Conservation (phyloP, 306 rosid genomes). For the Trifolium dubium region DNA sequence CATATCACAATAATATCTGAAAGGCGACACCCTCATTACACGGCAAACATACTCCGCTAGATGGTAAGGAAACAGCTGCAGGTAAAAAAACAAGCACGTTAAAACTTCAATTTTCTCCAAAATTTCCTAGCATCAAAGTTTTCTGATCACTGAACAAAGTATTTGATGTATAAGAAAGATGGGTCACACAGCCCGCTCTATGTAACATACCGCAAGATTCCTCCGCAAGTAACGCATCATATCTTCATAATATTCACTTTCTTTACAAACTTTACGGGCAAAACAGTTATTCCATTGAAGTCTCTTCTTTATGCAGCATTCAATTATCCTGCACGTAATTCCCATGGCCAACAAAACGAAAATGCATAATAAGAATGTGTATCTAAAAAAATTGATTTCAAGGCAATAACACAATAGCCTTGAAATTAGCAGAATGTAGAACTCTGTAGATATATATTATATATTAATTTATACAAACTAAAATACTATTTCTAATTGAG, state of each 20-base stretch:
- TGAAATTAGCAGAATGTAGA: slow-evolving; percentile 5
- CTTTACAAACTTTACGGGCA: slow-evolving; percentile 87
- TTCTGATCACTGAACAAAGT: slow-evolving; percentile 32
- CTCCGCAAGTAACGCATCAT: slow-evolving; percentile 92
- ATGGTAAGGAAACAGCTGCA: slow-evolving; percentile 99
- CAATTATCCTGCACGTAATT: slow-evolving; percentile 70
- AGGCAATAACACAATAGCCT: slow-evolving; percentile 24
- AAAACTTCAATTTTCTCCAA: slow-evolving; percentile 34
- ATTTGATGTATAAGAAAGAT: slow-evolving; percentile 34
- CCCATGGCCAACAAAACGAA: slow-evolving; percentile 25
- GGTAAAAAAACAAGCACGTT: slow-evolving; percentile 46
- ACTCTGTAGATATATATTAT: slow-evolving; percentile 23
- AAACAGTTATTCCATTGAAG: slow-evolving; percentile 88
- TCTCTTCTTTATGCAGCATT: slow-evolving; percentile 88
- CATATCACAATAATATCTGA: slow-evolving; percentile 98
- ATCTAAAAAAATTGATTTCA: slow-evolving; percentile 18
- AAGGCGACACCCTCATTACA: slow-evolving; percentile 94
- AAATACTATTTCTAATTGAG: background rate
- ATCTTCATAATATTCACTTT: slow-evolving; percentile 92
- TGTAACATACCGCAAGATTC: slow-evolving; percentile 80
- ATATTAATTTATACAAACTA: slow-evolving; percentile 3
- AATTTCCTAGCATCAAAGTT: slow-evolving; percentile 3
- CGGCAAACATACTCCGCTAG: slow-evolving; percentile 95
- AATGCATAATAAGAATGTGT: background rate
- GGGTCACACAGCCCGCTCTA: slow-evolving; percentile 29